Percentiles rank a stretch among this genome's conserved stretches.
Conservation (phyloP, 805 yeast genomes). For the Kodamaea jinghongensis region DNA sequence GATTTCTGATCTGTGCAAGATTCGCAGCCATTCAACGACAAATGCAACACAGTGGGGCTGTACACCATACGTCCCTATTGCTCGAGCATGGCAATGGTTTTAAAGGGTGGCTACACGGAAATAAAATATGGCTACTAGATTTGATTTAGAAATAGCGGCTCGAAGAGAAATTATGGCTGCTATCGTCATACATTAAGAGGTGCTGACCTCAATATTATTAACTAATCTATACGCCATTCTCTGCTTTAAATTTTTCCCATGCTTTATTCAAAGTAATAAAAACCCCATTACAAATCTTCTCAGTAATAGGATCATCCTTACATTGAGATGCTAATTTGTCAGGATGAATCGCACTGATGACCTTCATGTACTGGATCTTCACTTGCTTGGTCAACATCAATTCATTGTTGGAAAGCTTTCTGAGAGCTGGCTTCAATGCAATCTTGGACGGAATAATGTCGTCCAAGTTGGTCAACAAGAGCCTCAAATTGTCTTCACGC, state of each 20-base stretch:
- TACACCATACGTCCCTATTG: too few species aligned
- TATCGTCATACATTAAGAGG: too few species aligned
- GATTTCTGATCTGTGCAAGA: too few species aligned
- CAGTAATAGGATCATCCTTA: conserved; percentile 56
- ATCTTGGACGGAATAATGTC: conserved; percentile 56
- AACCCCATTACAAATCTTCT: conserved; percentile 83
- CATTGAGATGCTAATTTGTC: conserved; percentile 58
- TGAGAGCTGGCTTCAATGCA: conserved; percentile 12
- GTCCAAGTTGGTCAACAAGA: conserved; percentile 67
- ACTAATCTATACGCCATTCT: conserved; percentile 11
- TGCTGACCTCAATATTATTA: not conserved
- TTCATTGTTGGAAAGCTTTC: conserved; percentile 52
- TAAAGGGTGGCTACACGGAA: too few species aligned
- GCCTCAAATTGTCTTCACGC: conserved; percentile 62
- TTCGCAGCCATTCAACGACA: too few species aligned
- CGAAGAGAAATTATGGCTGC: too few species aligned
- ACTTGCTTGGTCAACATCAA: conserved; percentile 88
- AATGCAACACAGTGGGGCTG: too few species aligned
- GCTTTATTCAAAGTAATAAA: conserved; percentile 81
- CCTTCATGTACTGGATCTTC: conserved; percentile 78
- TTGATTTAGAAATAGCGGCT: too few species aligned
- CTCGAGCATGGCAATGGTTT: too few species aligned
- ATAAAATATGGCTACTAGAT: too few species aligned
- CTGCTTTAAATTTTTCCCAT: conserved; percentile 43
- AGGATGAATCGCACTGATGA: conserved; percentile 74